These are phyloP conservation scores for Talaromyces sp. DNA, from an alignment of 2,329 filamentous ascomycete species.

Conservation along the genomic window DNA sequence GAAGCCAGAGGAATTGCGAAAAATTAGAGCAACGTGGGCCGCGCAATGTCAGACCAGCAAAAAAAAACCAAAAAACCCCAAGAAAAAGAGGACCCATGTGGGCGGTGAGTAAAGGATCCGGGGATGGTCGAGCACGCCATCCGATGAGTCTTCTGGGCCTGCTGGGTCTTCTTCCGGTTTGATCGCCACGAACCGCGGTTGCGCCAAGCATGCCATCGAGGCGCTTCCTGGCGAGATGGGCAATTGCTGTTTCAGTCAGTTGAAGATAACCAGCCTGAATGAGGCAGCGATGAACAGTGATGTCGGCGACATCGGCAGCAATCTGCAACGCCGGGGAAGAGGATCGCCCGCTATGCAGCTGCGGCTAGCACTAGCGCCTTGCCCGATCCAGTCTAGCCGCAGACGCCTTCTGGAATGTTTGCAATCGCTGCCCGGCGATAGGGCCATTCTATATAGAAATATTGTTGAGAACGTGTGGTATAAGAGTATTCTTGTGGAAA, in stretches of 20 bases:
- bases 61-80: not conserved
- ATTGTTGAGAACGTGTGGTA: no score
- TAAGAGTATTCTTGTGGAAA: no score
- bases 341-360: not conserved
- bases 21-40: not conserved
- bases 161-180: not conserved
- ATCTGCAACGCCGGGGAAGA: not conserved
- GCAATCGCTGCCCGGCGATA: no score
- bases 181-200: not conserved
- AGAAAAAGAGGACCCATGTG: not conserved
- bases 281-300: no score
- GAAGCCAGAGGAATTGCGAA: conserved; percentile 6
- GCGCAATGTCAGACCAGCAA: not conserved
- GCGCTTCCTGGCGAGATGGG: not conserved
- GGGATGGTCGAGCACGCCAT: not conserved
- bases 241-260: no score
- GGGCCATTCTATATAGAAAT: no score
- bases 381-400: not conserved
- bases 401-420: not conserved
- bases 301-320: no score
- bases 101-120: not conserved
- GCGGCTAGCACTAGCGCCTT: not conserved
- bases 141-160: no score
- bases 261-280: not conserved
- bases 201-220: not conserved